A percentile compares a stretch with the other conserved stretches of the same genome.
These are phyloP conservation scores for Vaccinium macrocarpon DNA, from an alignment of 148 eudicot genomes.

Conservation along the genomic window DNA sequence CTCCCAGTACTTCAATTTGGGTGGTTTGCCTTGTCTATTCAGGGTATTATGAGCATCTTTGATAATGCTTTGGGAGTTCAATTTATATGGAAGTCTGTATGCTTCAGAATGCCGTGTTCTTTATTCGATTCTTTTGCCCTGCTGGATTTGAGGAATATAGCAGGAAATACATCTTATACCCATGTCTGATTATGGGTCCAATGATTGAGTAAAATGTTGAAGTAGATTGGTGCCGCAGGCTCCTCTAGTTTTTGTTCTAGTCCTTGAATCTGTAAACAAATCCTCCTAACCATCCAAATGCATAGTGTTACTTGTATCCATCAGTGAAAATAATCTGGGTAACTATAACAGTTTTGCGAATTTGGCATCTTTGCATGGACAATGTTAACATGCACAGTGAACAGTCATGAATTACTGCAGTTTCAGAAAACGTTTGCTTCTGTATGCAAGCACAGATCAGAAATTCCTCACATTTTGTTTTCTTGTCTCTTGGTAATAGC, in stretches of 20 bases:
- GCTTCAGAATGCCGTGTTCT: background rate
- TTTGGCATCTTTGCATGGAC: background rate
- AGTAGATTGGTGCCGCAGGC: background rate
- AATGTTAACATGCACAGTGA: background rate
- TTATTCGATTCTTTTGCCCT: background rate
- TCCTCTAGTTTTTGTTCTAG: background rate
- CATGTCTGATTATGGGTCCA: background rate
- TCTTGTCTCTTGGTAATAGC: slow-evolving; percentile 23
- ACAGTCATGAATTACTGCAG: background rate
- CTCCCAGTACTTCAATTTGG: too few species aligned
- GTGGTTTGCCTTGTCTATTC: too few species aligned
- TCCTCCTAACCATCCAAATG: background rate
- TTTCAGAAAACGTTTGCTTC: background rate
- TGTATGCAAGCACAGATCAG: background rate
- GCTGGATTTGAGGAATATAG: background rate
- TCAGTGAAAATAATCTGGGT: background rate
- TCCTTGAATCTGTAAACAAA: background rate
- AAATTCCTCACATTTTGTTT: slow-evolving; percentile 1
- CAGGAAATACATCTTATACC: background rate
- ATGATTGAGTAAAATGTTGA: background rate
- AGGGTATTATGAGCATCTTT: background rate
- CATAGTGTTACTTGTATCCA: background rate
- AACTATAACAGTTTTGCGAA: background rate
- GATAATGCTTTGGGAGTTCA: background rate
- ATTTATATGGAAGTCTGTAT: background rate